Percentiles rank a stretch among this genome's conserved stretches.
Conservation (phyloP, 495 filamentous ascomycete genomes). For the Penicillium malachiteum region DNA sequence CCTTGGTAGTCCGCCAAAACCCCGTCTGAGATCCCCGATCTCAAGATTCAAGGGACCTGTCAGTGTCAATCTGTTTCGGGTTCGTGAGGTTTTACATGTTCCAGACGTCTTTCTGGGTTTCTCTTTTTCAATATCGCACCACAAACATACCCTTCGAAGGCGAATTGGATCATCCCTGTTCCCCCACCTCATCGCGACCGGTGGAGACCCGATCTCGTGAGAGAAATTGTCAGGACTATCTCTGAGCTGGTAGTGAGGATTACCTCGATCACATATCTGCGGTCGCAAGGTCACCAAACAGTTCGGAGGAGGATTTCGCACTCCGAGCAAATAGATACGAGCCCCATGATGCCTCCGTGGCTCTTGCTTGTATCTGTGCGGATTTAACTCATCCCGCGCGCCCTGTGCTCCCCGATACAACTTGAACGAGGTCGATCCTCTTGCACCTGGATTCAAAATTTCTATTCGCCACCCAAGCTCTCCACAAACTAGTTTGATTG, state of each 20-base stretch:
- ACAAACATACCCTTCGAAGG: not conserved
- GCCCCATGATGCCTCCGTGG: slow-evolving; percentile 28
- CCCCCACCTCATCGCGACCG: not conserved
- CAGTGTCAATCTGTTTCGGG: slow-evolving; percentile 2
- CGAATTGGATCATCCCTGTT: slow-evolving; percentile 6
- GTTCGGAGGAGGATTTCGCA: not conserved
- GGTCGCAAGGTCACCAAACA: slow-evolving; percentile 1
- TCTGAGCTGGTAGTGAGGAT: not conserved
- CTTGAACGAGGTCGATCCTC: not conserved
- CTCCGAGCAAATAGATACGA: slow-evolving; percentile 5
- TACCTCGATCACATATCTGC: not conserved
- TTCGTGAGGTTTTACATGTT: slow-evolving; percentile 10
- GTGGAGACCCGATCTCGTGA: slow-evolving; percentile 10
- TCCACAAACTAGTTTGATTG: not conserved
- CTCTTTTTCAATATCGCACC: not conserved
- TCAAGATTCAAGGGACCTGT: slow-evolving; percentile 16
- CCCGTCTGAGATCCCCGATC: slow-evolving; percentile 22
- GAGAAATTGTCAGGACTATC: slow-evolving; percentile 10
- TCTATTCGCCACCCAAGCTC: not conserved
- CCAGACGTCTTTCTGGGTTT: not conserved
- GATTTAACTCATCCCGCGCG: slow-evolving; percentile 20
- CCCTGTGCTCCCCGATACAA: slow-evolving; percentile 14
- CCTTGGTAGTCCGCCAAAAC: slow-evolving; percentile 14
- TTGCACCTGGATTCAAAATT: not conserved
- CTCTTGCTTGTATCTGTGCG: slow-evolving; percentile 18